These are phyloP conservation scores for Coprinellus micaceus DNA, from an alignment of 768 basidiomycete genomes.

Conservation along the genomic window DNA sequence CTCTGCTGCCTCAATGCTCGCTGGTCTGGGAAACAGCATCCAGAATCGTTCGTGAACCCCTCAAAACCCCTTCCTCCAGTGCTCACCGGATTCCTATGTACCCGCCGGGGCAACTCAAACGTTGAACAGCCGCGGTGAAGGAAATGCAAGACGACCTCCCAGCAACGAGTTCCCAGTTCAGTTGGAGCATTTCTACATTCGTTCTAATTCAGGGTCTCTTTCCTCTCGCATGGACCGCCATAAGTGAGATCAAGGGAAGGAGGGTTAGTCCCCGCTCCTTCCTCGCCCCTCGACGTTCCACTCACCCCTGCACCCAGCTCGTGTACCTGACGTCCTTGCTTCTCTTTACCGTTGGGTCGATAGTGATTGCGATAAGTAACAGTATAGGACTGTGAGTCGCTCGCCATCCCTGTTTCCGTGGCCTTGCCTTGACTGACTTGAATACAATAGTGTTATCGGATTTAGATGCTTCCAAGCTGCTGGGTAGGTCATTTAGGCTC, in stretches of 20 bases:
- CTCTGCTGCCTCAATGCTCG: conserved; percentile 51
- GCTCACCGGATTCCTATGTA: too few relatives aligned
- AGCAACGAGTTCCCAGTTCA: conserved; percentile 59
- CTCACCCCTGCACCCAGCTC: conserved; percentile 23
- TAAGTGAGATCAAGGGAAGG: conserved; percentile 74
- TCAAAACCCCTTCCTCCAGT: not conserved
- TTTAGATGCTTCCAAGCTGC: conserved; percentile 68
- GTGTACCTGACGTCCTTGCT: conserved; percentile 53
- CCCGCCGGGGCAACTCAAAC: too few relatives aligned
- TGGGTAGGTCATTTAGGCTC: conserved; percentile 38
- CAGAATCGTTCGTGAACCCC: conserved; percentile 52
- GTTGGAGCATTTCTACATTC: conserved; percentile 67
- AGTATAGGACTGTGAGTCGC: conserved; percentile 48
- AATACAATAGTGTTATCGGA: conserved; percentile 49
- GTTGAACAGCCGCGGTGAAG: conserved; percentile 52
- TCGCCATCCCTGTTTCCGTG: not conserved
- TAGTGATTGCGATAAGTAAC: conserved; percentile 52
- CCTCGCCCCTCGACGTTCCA: not conserved
- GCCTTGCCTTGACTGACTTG: not conserved
- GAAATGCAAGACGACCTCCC: conserved; percentile 57
- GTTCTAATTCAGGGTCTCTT: conserved; percentile 66
- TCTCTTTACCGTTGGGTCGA: conserved; percentile 52
- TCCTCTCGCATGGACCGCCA: conserved; percentile 64
- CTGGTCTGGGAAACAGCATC: conserved; percentile 55
- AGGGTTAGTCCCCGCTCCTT: conserved; percentile 40